Percentiles rank a stretch among this genome's conserved stretches.
Evolutionary conservation across 495 filamentous ascomycete genomes (phyloP).

Genomic region (Aspergillus saccharolyticus): DNA sequence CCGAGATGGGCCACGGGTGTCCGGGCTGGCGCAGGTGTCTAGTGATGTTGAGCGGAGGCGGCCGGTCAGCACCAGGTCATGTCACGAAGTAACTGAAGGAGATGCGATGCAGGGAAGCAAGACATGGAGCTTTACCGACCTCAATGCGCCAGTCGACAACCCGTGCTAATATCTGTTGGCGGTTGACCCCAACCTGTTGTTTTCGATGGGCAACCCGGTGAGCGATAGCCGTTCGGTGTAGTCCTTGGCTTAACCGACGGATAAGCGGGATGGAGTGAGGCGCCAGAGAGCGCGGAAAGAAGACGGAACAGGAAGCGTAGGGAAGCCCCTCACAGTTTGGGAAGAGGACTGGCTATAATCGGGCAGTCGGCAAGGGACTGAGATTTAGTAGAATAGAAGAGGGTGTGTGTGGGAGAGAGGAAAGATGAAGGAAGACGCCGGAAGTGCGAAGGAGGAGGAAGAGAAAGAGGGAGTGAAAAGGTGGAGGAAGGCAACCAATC

Average conservation of each 20-base stretch:
- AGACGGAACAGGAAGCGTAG: conserved; percentile 16
- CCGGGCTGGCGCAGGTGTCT: conserved; percentile 38
- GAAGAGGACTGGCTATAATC: neutral
- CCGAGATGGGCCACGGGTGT: conserved; percentile 51
- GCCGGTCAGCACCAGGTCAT: conserved; percentile 22
- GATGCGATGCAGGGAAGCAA: conserved; percentile 16
- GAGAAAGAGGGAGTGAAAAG: conserved; percentile 6
- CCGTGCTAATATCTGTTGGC: conserved; percentile 30
- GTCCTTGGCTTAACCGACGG: neutral
- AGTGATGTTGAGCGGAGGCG: conserved; percentile 15
- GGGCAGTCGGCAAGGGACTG: neutral
- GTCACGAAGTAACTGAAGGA: conserved; percentile 7
- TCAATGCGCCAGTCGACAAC: conserved; percentile 44
- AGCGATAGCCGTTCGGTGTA: conserved; percentile 1
- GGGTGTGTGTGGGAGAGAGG: neutral
- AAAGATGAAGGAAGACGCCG: neutral
- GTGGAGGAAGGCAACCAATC: neutral
- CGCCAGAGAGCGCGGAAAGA: too few species aligned
- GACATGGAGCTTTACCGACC: conserved; percentile 27
- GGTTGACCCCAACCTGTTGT: conserved; percentile 17
- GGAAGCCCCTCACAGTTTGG: neutral
- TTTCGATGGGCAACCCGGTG: conserved; percentile 7
- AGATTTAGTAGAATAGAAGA: neutral
- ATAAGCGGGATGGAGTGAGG: neutral
- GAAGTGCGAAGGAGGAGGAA: neutral